Percentiles rank a stretch among this genome's conserved stretches.
Evolutionary conservation across 2,329 filamentous ascomycete species (phyloP).

Genomic region (Fusarium odoratissimum): DNA sequence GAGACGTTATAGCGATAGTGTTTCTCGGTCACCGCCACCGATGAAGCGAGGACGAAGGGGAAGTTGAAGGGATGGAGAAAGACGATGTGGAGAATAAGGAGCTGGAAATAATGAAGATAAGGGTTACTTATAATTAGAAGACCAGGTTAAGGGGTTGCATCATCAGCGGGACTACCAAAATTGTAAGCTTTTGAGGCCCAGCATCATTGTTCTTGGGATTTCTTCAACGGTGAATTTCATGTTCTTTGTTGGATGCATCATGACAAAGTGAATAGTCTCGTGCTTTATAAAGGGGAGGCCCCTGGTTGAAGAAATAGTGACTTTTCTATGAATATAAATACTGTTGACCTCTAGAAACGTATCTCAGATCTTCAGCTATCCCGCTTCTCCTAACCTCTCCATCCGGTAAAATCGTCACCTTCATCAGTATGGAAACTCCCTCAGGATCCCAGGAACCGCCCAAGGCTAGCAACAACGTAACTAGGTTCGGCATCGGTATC

Average conservation of each 20-base stretch:
- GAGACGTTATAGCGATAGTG: constrained; percentile 48
- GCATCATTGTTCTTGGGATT: not conserved
- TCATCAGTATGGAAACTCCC: not conserved
- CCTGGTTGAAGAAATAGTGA: not conserved
- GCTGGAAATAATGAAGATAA: constrained; percentile 17
- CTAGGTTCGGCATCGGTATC: not conserved
- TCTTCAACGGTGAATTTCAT: not conserved
- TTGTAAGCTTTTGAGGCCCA: constrained; percentile 35
- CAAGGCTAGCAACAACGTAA: not conserved
- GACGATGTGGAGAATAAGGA: not conserved
- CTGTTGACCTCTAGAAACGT: not conserved
- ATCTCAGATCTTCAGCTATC: not conserved
- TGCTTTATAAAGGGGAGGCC: not conserved
- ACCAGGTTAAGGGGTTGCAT: constrained; percentile 29
- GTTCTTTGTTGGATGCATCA: not conserved
- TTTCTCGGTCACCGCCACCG: constrained; percentile 48
- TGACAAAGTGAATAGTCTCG: not conserved
- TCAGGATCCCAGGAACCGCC: not conserved
- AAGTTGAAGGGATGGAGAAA: constrained; percentile 29
- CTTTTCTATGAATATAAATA: not conserved
- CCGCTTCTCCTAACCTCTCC: not conserved
- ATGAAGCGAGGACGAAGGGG: constrained; percentile 49
- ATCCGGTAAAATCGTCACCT: not conserved
- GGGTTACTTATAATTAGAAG: constrained; percentile 31
- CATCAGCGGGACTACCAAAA: constrained; percentile 41